Conservation (phyloP, 257 asterid species). For the Lantana camara region DNA sequence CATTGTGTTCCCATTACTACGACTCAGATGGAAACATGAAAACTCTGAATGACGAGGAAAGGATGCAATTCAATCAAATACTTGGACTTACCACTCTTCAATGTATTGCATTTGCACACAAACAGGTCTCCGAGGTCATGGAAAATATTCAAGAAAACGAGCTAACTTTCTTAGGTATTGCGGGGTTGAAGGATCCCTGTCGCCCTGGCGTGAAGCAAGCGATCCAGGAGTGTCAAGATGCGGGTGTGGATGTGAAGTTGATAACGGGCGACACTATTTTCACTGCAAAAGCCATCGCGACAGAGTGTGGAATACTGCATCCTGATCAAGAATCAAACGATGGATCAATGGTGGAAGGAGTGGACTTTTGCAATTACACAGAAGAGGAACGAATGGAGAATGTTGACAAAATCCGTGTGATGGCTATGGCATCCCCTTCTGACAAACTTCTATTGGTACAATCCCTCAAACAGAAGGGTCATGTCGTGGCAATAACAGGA, state of each 20-base stretch:
- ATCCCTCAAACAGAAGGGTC: constrained; percentile 49
- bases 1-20: constrained; percentile 46
- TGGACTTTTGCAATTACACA: constrained; percentile 42
- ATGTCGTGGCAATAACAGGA: constrained; percentile 60
- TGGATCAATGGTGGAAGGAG: constrained; percentile 49
- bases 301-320: constrained; percentile 52
- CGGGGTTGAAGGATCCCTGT: neutral
- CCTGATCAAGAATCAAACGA: constrained; percentile 11
- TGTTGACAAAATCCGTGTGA: constrained; percentile 42
- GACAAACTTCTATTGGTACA: constrained; percentile 61
- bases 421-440: constrained; percentile 63
- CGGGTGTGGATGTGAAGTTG: constrained; percentile 57
- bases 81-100: constrained; percentile 48
- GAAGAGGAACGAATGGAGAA: constrained; percentile 43
- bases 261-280: constrained; percentile 54
- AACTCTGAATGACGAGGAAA: constrained; percentile 25
- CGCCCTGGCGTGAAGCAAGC: constrained; percentile 44
- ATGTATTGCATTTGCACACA: constrained; percentile 55
- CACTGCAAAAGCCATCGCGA: constrained; percentile 59
- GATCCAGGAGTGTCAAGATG: constrained; percentile 43
- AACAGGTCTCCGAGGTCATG: constrained; percentile 23
- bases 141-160: constrained; percentile 30
- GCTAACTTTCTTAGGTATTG: neutral
- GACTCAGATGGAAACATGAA: constrained; percentile 36
- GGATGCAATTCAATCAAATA: constrained; percentile 25